Percentiles rank a stretch among this genome's conserved stretches.
phyloP scores from a whole-genome alignment of 768 basidiomycete species.

The Lactarius hatsudake region DNA sequence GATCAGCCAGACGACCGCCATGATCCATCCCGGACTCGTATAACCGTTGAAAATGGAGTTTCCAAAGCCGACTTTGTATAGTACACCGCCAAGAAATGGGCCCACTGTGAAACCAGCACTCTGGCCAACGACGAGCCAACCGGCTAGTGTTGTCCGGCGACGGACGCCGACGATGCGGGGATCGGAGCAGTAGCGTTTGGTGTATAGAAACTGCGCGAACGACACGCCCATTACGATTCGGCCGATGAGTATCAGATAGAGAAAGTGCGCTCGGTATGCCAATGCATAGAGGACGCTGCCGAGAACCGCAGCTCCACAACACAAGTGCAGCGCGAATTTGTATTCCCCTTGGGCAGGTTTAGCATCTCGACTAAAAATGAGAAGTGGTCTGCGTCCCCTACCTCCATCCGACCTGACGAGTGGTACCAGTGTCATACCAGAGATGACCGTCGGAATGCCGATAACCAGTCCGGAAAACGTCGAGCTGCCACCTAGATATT shows the following conservation, averaged over 20 bases:
- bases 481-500: slow-evolving; percentile 61
- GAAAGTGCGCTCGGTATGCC: slow-evolving; percentile 56
- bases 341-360: slow-evolving; percentile 47
- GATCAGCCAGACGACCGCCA: slow-evolving; percentile 51
- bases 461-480: slow-evolving; percentile 68
- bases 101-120: slow-evolving; percentile 60
- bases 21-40: slow-evolving; percentile 65
- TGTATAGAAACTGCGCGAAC: slow-evolving; percentile 65
- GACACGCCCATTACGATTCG: slow-evolving; percentile 62
- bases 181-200: slow-evolving; percentile 68
- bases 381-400: slow-evolving; percentile 26
- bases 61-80: slow-evolving; percentile 58
- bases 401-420: slow-evolving; percentile 57
- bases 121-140: slow-evolving; percentile 63
- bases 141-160: slow-evolving; percentile 57
- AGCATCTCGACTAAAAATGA: not conserved
- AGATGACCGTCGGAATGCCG: slow-evolving; percentile 63
- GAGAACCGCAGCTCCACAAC: slow-evolving; percentile 50
- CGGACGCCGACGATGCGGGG: slow-evolving; percentile 63
- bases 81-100: slow-evolving; percentile 59
- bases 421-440: slow-evolving; percentile 56
- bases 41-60: slow-evolving; percentile 63
- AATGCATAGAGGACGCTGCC: slow-evolving; percentile 60
- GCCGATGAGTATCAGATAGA: slow-evolving; percentile 69
- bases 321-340: slow-evolving; percentile 49